A percentile compares a stretch with the other conserved stretches of the same genome.
phyloP scores from a whole-genome alignment of 2,329 filamentous ascomycete species.

The Phialophora verrucosa region DNA sequence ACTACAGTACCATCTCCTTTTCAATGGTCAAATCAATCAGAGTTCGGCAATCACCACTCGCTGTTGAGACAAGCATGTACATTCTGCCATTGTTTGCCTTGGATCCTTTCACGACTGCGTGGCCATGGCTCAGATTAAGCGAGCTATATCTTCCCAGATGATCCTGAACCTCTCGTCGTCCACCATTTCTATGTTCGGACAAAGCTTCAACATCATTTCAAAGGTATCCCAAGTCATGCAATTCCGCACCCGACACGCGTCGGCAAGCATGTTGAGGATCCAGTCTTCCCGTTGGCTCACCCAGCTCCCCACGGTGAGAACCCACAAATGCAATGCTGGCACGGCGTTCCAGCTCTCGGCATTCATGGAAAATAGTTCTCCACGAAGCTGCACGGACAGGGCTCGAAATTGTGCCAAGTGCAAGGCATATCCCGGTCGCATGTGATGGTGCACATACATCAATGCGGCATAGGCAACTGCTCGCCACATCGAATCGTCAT shows the following conservation, averaged over 20 bases:
- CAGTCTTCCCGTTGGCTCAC: slow-evolving; percentile 18
- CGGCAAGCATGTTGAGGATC: slow-evolving; percentile 13
- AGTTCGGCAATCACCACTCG: not conserved
- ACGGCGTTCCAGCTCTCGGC: slow-evolving; percentile 4
- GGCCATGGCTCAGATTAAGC: not conserved
- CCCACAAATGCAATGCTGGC: slow-evolving; percentile 21
- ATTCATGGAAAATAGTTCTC: slow-evolving; percentile 6
- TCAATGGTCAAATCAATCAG: not conserved
- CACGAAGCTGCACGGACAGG: slow-evolving; percentile 15
- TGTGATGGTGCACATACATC: slow-evolving; percentile 27
- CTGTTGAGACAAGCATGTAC: not conserved
- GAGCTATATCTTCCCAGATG: slow-evolving; percentile 8
- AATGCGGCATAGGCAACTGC: slow-evolving; percentile 18
- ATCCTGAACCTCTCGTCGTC: slow-evolving; percentile 16
- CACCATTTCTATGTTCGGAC: not conserved
- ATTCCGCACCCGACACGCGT: slow-evolving; percentile 12
- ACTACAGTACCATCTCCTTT: not conserved
- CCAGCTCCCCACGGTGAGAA: slow-evolving; percentile 15
- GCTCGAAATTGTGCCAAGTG: slow-evolving; percentile 13
- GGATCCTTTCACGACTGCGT: not conserved
- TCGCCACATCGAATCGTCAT: slow-evolving; percentile 8
- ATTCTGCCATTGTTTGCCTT: not conserved
- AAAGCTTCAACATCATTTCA: slow-evolving; percentile 2
- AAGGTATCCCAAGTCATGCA: slow-evolving; percentile 10
- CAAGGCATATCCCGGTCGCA: slow-evolving; percentile 13